Evolutionary conservation across 805 yeast genomes (phyloP), one percentile per base, ranked within the genome.

Genomic region (Ogataea salicorniae): DNA sequence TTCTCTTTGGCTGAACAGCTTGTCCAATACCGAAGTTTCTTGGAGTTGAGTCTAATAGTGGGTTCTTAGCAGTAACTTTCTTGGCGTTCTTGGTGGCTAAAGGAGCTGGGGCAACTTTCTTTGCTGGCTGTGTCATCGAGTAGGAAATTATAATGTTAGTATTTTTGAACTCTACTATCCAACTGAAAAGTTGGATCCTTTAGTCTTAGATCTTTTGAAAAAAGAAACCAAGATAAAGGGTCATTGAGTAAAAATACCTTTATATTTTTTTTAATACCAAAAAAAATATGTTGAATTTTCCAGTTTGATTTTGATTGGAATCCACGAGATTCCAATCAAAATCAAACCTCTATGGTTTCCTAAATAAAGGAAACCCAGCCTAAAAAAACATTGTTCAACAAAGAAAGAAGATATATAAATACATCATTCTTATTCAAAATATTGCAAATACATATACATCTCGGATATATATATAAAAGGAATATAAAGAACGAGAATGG

Each of bases 91-190:
- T 81, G 64, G 87, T 70, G 70, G 96, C 90, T 73, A 90, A 85
- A 75, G 99, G 99, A 73, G 97, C 92, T 81, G 97, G 96, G 68
- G 97, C 97, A 68, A 89, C 95, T 83, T 88, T 90, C 80, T 80
- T 83, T 46, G 69, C 59, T 50, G 70, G 67, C 70, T 66, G 64
- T 59, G 49, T 65, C 70, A 66, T 66, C 51, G 66, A 66, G 68
- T 8, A 65, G 56, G 59, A 52, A 53, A 50, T 35, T 39, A 45
- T 35, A 43, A n/a, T 44, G 60, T 57, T 55, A 61, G 60, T 58
- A 58, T 52, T 53, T 47, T 48, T 17, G 17, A 34, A 51, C 58
- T 54, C 57, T 56, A 56, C 38, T 43, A 47, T 42, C 46, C 46
- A 46, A 42, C 40, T 40, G 29, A 11, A 16, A 22, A 23, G 31